Conservation (phyloP, 2,329 filamentous ascomycete genomes). For the Taxawa tesnikishii region DNA sequence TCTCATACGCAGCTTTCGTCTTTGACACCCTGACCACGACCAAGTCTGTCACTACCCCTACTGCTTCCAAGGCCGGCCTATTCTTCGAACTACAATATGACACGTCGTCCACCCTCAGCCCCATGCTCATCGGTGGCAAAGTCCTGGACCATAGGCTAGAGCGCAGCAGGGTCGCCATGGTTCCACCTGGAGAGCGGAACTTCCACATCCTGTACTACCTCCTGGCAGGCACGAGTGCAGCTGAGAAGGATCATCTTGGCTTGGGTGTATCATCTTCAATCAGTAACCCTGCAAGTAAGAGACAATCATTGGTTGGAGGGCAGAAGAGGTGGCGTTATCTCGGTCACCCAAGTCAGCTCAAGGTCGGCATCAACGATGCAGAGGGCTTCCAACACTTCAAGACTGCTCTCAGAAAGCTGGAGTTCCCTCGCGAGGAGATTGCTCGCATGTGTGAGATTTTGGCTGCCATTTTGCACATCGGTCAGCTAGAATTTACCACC, state of each 20-base stretch:
- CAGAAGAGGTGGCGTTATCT: constrained; percentile 91
- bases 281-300: constrained; percentile 34
- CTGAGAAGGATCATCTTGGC: constrained; percentile 78
- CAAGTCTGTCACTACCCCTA: constrained; percentile 90
- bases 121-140: constrained; percentile 85
- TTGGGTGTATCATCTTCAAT: constrained; percentile 46
- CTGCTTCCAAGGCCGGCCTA: constrained; percentile 86
- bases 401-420: constrained; percentile 82
- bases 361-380: constrained; percentile 89
- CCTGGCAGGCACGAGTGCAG: constrained; percentile 76
- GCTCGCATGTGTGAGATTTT: constrained; percentile 94
- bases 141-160: constrained; percentile 88
- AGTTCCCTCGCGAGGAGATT: constrained; percentile 87
- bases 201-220: constrained; percentile 96
- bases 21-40: constrained; percentile 96
- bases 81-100: constrained; percentile 98
- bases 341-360: constrained; percentile 90
- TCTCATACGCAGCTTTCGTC: constrained; percentile 86
- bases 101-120: constrained; percentile 70
- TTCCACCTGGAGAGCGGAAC: constrained; percentile 90
- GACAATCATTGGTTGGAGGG: constrained; percentile 39
- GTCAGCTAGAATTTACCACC: constrained; percentile 86
- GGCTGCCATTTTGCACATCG: constrained; percentile 90
- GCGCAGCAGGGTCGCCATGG: constrained; percentile 77
- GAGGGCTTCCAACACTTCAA: constrained; percentile 98